Conservation (phyloP, 768 basidiomycete species). For the Tricholomella constricta region DNA sequence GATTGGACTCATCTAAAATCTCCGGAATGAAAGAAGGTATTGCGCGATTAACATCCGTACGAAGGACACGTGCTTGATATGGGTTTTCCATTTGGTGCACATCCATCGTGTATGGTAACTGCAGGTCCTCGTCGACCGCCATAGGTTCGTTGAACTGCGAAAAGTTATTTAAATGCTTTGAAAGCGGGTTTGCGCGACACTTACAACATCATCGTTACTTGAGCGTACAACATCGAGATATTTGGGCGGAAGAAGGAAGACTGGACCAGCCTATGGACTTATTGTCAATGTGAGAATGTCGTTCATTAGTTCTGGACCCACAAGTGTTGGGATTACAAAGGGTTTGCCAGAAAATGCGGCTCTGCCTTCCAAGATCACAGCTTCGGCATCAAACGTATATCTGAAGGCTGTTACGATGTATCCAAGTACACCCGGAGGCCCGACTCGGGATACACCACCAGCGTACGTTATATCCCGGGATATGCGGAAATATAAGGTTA, state of each 20-base stretch:
- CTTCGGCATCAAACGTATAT: constrained; percentile 32
- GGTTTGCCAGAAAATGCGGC: constrained; percentile 29
- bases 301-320: constrained; percentile 8
- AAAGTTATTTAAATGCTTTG: neutral
- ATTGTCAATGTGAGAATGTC: neutral
- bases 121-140: constrained; percentile 37
- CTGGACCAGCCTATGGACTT: constrained; percentile 32
- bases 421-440: constrained; percentile 34
- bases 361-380: constrained; percentile 32
- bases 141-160: constrained; percentile 36
- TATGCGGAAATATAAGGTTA: constrained; percentile 27
- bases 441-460: constrained; percentile 34
- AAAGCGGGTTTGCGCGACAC: constrained; percentile 6
- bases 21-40: constrained; percentile 38
- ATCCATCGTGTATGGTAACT: constrained; percentile 40
- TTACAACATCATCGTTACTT: constrained; percentile 35
- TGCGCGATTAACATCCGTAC: constrained; percentile 39
- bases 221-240: constrained; percentile 32
- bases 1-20: constrained; percentile 35
- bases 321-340: constrained; percentile 38
- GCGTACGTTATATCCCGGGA: constrained; percentile 28
- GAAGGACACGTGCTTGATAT: constrained; percentile 35
- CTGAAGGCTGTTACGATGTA: constrained; percentile 36
- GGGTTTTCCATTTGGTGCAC: constrained; percentile 33
- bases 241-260: constrained; percentile 35